Percentiles rank a stretch among this genome's conserved stretches.
Conservation (phyloP, 1,139 yeast species). For the Zhuliangozyma blackwelliae region DNA sequence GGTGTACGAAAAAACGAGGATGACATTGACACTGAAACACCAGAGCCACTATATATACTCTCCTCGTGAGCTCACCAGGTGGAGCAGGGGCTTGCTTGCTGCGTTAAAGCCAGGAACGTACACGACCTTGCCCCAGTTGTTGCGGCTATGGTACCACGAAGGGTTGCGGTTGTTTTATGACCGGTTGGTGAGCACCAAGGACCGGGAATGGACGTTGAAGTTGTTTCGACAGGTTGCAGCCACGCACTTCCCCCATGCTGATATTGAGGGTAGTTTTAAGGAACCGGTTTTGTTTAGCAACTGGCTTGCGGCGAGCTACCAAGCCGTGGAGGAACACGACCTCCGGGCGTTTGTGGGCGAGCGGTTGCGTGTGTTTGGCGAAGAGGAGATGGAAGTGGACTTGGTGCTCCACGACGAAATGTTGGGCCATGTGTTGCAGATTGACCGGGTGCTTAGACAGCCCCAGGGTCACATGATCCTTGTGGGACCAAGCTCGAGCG, state of each 20-base stretch:
- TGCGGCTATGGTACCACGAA: constrained; percentile 80
- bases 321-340: constrained; percentile 48
- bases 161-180: constrained; percentile 75
- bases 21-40: constrained; percentile 27
- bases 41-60: constrained; percentile 71
- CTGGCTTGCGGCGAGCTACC: constrained; percentile 68
- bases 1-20: constrained; percentile 48
- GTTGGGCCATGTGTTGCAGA: constrained; percentile 69
- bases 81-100: constrained; percentile 74
- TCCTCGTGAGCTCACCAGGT: constrained; percentile 88
- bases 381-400: constrained; percentile 64
- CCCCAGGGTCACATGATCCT: constrained; percentile 88
- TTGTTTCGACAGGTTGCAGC: constrained; percentile 36
- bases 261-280: constrained; percentile 28
- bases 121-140: constrained; percentile 37
- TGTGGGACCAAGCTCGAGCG: constrained; percentile 84
- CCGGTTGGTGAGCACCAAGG: constrained; percentile 49
- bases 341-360: constrained; percentile 56
- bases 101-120: constrained; percentile 43
- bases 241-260: constrained; percentile 45
- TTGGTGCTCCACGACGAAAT: constrained; percentile 67
- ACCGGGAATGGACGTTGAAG: constrained; percentile 49
- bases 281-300: constrained; percentile 63
- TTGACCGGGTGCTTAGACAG: constrained; percentile 79
- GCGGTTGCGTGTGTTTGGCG: constrained; percentile 67